These are phyloP conservation scores for Aspergillus sp. DNA, from an alignment of 2,329 filamentous ascomycete species.

Conservation along the genomic window DNA sequence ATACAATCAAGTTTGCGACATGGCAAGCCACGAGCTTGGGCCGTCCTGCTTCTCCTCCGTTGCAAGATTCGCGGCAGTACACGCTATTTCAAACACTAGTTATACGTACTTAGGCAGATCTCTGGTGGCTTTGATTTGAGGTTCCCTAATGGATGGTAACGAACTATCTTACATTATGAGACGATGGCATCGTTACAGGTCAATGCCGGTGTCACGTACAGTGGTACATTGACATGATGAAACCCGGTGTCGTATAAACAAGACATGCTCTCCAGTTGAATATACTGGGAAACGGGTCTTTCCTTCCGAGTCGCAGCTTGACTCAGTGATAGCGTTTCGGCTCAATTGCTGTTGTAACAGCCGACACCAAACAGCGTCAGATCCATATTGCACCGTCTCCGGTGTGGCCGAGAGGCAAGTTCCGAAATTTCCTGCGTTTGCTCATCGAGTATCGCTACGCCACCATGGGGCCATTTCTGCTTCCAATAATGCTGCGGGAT, in stretches of 20 bases:
- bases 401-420: neutral
- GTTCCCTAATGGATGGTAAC: neutral
- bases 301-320: neutral
- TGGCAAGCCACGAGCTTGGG: neutral
- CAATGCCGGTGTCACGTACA: neutral
- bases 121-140: neutral
- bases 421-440: neutral
- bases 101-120: neutral
- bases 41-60: neutral
- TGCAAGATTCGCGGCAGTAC: neutral
- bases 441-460: neutral
- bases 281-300: neutral
- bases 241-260: neutral
- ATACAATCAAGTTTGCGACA: neutral
- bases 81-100: neutral
- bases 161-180: neutral
- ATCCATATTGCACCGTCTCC: neutral
- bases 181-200: neutral
- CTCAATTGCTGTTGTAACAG: neutral
- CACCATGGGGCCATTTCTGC: neutral
- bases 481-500: neutral
- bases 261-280: neutral
- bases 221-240: neutral
- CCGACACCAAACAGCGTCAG: neutral
- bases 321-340: neutral